phyloP scores from a whole-genome alignment of 768 basidiomycete species.

The Trametes cingulata region DNA sequence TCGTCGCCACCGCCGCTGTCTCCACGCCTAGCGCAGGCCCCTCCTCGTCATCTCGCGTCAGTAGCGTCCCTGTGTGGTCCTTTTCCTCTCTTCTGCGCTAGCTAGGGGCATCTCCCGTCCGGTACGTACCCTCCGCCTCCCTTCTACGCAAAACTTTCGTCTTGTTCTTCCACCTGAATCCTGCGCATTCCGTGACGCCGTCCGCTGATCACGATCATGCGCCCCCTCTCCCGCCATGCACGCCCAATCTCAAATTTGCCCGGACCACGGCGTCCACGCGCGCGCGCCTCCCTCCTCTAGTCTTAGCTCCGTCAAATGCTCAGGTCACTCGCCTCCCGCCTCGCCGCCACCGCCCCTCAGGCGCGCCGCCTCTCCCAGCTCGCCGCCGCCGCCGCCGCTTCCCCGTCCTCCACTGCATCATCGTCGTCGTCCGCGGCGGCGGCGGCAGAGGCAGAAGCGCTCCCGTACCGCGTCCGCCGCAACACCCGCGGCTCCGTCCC shows the following conservation, averaged over 20 bases:
- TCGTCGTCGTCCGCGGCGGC: no score
- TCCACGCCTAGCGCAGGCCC: background rate
- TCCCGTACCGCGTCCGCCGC: slow-evolving; percentile 61
- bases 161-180: background rate
- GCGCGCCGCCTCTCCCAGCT: slow-evolving; percentile 21
- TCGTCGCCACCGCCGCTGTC: background rate
- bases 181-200: background rate
- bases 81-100: background rate
- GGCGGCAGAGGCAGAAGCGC: background rate
- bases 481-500: slow-evolving; percentile 69
- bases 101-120: background rate
- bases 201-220: slow-evolving; percentile 8
- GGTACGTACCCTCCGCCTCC: background rate
- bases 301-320: slow-evolving; percentile 8
- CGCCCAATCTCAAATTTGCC: background rate
- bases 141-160: background rate
- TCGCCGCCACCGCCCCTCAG: slow-evolving; percentile 3
- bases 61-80: no score
- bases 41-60: background rate
- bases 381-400: slow-evolving; percentile 13
- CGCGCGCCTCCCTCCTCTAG: background rate
- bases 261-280: background rate
- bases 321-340: slow-evolving; percentile 5
- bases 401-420: slow-evolving; percentile 15
- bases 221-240: no score